Base-by-base conservation (phyloP, 2,329 filamentous ascomycete genomes). In the Hirsutella thompsonii region DNA sequence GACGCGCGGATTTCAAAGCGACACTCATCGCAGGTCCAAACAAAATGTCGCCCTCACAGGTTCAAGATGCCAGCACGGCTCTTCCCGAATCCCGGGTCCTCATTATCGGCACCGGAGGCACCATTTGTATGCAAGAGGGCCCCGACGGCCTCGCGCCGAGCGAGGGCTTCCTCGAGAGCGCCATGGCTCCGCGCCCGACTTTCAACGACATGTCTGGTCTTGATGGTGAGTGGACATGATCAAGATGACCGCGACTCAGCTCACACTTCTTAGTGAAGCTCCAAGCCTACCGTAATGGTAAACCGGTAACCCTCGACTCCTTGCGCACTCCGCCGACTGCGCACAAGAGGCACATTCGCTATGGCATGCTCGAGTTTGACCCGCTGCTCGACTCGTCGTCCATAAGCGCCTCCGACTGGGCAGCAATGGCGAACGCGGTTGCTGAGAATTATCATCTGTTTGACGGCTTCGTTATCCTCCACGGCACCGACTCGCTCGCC, bases 91-190 rank as follows among this genome's bases (percentile, higher is more conserved):
- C 85, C 20, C 73, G 84, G 44, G 83, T 95, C 11, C 70, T 95
- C 48, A 83, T 94, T 53, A 85, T 94, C 60, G 90, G 93, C 67
- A 94, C 89, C 11, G 88, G 85, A 45, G 83, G 83, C 36, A 88
- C 83, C 6, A 94, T 94, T 53, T 94, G 87, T 64, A 94, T 95
- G 89, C 79, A 82, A 55, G 81, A 79, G 41, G 87, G 86, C 9
- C 72, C 75, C 8, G 76, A 87, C 49, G 89, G 89, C 1, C 76
- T 94, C 41, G 72, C 92, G 29, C 89, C 89, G 5, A 83, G 84
- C 42, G 68, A 76, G 52, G 82, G 83, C 3, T 94, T 95, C 57
- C 68, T 94, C 36, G 76, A 92, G 52, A 78, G 78, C 49, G 87
- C 86, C 52, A 81, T 95, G 68, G 81, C 83, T 4, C 83, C 83